A percentile compares a stretch with the other conserved stretches of the same genome.
Conservation (phyloP, 805 yeast genomes). For the Nakazawaea populi region DNA sequence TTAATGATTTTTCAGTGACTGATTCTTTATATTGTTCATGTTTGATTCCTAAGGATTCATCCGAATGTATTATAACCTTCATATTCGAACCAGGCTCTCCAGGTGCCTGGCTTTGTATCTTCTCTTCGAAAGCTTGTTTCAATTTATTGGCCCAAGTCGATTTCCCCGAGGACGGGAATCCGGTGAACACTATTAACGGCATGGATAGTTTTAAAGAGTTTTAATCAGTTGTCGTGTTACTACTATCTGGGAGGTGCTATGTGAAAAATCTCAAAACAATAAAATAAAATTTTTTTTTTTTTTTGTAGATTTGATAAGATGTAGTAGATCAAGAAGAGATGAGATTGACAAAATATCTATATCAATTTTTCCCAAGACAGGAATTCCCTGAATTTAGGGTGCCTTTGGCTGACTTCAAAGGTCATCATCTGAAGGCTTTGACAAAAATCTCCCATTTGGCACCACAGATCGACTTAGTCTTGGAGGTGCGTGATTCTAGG, state of each 20-base stretch:
- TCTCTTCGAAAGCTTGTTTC: constrained; percentile 36
- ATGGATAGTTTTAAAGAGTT: constrained; percentile 27
- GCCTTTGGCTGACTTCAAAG: constrained; percentile 74
- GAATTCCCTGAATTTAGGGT: constrained; percentile 72
- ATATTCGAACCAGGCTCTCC: constrained; percentile 48
- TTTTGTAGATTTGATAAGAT: background rate
- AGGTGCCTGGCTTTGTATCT: constrained; percentile 32
- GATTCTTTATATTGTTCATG: constrained; percentile 69
- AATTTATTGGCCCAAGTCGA: constrained; percentile 65
- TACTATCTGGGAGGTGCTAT: constrained; percentile 33
- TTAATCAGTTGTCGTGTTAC: constrained; percentile 12
- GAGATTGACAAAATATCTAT: background rate
- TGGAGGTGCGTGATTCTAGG: constrained; percentile 84
- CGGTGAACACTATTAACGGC: constrained; percentile 84
- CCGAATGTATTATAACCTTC: constrained; percentile 66
- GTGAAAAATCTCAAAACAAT: background rate
- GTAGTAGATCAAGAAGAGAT: background rate
- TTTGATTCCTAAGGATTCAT: constrained; percentile 68
- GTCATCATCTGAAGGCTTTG: constrained; percentile 83
- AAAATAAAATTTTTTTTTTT: constrained; percentile 21
- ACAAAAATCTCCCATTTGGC: constrained; percentile 59
- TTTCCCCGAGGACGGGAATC: constrained; percentile 84
- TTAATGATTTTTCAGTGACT: constrained; percentile 67
- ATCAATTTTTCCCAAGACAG: constrained; percentile 56
- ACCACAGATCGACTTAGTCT: constrained; percentile 73